These are phyloP conservation scores for Escovopsis weberi DNA, from an alignment of 2,329 filamentous ascomycete species.

Conservation along the genomic window DNA sequence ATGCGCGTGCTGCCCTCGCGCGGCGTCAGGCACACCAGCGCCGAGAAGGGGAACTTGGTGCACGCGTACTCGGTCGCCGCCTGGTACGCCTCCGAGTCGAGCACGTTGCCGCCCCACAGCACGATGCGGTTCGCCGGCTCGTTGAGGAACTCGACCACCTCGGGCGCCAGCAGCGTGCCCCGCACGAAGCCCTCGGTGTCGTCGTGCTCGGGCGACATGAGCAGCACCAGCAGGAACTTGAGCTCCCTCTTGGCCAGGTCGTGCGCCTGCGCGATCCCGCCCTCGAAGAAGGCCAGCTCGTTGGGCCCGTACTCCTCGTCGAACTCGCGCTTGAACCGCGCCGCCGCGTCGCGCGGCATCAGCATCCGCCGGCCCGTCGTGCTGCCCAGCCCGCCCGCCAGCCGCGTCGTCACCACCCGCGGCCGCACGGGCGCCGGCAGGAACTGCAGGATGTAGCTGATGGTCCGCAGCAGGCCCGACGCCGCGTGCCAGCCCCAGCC, in stretches of 20 bases:
- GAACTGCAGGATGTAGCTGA: constrained; percentile 69
- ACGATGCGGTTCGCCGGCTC: constrained; percentile 66
- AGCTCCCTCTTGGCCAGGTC: constrained; percentile 82
- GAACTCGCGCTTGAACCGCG: constrained; percentile 81
- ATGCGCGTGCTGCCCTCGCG: constrained; percentile 74
- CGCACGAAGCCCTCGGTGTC: constrained; percentile 71
- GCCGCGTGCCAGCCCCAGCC: constrained; percentile 61
- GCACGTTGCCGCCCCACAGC: constrained; percentile 84
- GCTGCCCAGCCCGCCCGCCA: constrained; percentile 37
- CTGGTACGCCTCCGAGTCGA: constrained; percentile 89
- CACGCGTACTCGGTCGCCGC: constrained; percentile 76
- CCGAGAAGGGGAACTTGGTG: constrained; percentile 85
- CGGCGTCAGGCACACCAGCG: constrained; percentile 75
- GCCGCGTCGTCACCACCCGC: constrained; percentile 37
- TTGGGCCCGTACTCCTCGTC: constrained; percentile 79
- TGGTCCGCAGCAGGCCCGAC: constrained; percentile 52
- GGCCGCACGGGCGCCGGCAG: constrained; percentile 52
- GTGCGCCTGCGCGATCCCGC: constrained; percentile 81
- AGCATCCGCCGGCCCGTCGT: constrained; percentile 60
- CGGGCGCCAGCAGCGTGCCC: constrained; percentile 64
- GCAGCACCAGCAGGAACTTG: constrained; percentile 77
- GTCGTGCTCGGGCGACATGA: constrained; percentile 88
- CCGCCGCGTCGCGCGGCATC: constrained; percentile 74
- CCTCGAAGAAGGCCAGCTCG: constrained; percentile 65
- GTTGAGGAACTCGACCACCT: constrained; percentile 60